Percentiles rank a stretch among this genome's conserved stretches.
Conservation (phyloP, 139 green algal species). For the Astrephomene gubernaculifera region DNA sequence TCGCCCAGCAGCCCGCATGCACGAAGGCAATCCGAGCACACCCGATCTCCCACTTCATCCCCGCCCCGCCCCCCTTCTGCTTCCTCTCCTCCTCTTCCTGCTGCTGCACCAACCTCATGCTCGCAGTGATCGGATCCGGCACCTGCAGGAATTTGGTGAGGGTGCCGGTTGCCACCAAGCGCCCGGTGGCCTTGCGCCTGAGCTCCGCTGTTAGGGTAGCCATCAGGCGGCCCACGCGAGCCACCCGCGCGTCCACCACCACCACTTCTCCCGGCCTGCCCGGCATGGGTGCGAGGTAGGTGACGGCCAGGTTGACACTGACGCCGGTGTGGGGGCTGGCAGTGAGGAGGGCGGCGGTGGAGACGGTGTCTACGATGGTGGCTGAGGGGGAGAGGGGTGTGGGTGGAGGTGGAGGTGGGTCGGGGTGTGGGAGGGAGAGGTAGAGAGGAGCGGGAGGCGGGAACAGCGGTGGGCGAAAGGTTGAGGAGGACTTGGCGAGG, state of each 20-base stretch:
- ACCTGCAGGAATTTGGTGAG: slow-evolving; percentile 45
- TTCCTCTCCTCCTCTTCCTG: background rate
- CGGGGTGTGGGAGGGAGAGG: too few relatives aligned
- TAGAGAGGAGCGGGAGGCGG: too few relatives aligned
- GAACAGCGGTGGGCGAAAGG: too few relatives aligned
- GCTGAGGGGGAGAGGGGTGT: background rate
- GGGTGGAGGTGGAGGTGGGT: too few relatives aligned
- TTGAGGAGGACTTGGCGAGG: too few relatives aligned
- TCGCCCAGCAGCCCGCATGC: too few relatives aligned
- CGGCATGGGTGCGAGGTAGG: slow-evolving; percentile 31
- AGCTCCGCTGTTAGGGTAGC: slow-evolving; percentile 10
- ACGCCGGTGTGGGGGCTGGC: slow-evolving; percentile 2
- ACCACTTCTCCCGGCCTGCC: slow-evolving; percentile 22
- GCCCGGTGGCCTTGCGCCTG: slow-evolving; percentile 31
- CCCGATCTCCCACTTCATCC: too few relatives aligned
- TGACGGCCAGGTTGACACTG: background rate
- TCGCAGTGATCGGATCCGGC: background rate
- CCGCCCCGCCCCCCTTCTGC: background rate
- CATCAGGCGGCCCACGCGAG: slow-evolving; percentile 8
- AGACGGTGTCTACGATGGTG: slow-evolving; percentile 29
- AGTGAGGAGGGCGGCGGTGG: slow-evolving; percentile 37
- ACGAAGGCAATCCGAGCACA: too few relatives aligned
- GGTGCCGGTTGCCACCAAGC: slow-evolving; percentile 30
- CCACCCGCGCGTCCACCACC: slow-evolving; percentile 20
- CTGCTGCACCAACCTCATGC: background rate